Base-by-base conservation (phyloP, 2,329 filamentous ascomycete genomes). In the Thielaviopsis punctulata region DNA sequence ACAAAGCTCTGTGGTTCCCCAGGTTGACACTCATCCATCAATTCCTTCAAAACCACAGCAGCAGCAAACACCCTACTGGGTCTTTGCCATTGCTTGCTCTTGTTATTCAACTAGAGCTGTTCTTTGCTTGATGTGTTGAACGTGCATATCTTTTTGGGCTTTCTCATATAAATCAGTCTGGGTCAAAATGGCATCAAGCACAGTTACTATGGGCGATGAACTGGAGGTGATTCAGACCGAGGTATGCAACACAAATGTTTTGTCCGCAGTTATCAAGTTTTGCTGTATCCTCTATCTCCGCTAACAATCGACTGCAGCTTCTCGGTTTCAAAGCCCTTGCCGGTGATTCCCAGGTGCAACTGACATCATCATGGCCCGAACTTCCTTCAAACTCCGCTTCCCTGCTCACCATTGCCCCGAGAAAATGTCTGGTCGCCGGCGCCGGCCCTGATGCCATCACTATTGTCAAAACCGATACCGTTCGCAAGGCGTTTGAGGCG, bases 201-300 rank as follows among this genome's bases (percentile, higher is more conserved):
- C 49, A 27, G 50, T 52, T n/a, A 45, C 48, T 36, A 55, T 66
- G 62, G 85, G 84, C 43, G 72, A 77, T 48, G 80, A 87, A 61
- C 72, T 95, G 52, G 73, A 80, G 58, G 81, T 88, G 58, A 84
- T 95, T 59, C 78, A 82, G 64, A 90, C 88, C 58, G 86, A 95
- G 73, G 85, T 87, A 68, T 58, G 33, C 27, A 30, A 24, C 36
- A 8, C 41, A 9, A 1, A 4, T 21, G 24, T 25, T 15, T 19
- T 9, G 13, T 33, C 23, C 45, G n/a, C 10, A 9, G 27, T 54
- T 48, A 21, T 45, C 10, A 43, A 12, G 51, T 49, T 45, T n/a
- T 53, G 41, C 25, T 45, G 55, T 22, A 24, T n/a, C 45, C 25
- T 50, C 59, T 51, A 45, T 15, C 7, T 8, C 36, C 19, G 36